Evolutionary conservation across 164 flowering plant genomes (phyloP).

Genomic region (Houttuynia cordata): DNA sequence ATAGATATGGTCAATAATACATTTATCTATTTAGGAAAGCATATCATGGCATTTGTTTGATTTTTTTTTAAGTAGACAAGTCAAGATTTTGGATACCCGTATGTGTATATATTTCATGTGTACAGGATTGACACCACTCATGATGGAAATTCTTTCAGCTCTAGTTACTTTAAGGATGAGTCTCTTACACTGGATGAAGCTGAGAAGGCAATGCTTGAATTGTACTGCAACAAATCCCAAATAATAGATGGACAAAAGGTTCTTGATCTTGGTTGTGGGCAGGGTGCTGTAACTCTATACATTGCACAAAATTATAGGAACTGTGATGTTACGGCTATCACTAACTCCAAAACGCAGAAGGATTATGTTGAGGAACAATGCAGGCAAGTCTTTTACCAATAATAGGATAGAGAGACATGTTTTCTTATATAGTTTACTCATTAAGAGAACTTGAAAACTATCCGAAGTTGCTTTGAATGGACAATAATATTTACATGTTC

Average conservation of each 20-base stretch:
- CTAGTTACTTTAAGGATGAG: slow-evolving; percentile 6
- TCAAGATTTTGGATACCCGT: no score
- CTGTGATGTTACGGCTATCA: background rate
- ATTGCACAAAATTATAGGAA: slow-evolving; percentile 4
- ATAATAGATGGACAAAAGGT: slow-evolving; percentile 6
- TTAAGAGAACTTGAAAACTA: no score
- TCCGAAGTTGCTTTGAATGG: no score
- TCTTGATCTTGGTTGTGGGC: slow-evolving; percentile 9
- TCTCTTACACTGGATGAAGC: slow-evolving; percentile 7
- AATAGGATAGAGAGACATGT: no score
- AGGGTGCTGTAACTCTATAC: slow-evolving; percentile 6
- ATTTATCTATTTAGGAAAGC: no score
- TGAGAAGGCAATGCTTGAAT: slow-evolving; percentile 10
- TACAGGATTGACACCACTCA: no score
- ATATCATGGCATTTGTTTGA: no score
- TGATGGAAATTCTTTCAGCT: background rate
- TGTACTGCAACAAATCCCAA: slow-evolving; percentile 8
- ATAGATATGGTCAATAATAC: no score
- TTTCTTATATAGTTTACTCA: background rate
- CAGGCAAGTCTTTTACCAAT: background rate
- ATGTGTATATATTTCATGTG: no score
- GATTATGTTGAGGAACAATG: background rate
- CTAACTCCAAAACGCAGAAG: background rate
- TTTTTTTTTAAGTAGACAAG: no score
- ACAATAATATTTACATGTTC: no score